phyloP scores from a whole-genome alignment of 768 basidiomycete species.

The Phylloporus sp. region DNA sequence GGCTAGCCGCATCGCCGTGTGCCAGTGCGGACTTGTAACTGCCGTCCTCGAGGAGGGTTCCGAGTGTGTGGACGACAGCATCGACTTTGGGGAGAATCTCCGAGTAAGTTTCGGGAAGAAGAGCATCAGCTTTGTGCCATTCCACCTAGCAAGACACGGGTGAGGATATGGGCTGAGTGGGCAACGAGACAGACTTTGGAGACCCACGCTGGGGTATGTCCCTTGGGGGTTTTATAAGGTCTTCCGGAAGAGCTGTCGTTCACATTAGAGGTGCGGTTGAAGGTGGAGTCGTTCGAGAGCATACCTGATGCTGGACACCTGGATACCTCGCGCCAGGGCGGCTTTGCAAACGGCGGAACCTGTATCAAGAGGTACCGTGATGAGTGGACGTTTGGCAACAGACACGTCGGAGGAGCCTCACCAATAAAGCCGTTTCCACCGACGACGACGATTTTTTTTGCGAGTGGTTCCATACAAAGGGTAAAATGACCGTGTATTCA shows the following conservation, averaged over 20 bases:
- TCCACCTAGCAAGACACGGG: constrained; percentile 55
- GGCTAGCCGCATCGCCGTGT: constrained; percentile 50
- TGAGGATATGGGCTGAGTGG: constrained; percentile 7
- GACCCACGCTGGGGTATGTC: constrained; percentile 86
- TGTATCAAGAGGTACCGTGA: too few species aligned
- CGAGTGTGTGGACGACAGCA: constrained; percentile 91
- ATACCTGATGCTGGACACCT: constrained; percentile 88
- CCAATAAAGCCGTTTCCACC: constrained; percentile 99
- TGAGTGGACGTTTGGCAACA: neutral
- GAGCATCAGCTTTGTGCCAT: constrained; percentile 84
- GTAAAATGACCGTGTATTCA: neutral
- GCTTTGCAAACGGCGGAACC: constrained; percentile 91
- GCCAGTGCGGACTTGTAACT: constrained; percentile 75
- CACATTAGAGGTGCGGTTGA: neutral
- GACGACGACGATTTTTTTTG: constrained; percentile 78
- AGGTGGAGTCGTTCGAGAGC: neutral
- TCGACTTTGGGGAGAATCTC: constrained; percentile 61
- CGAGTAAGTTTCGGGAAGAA: constrained; percentile 69
- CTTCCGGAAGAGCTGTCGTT: constrained; percentile 74
- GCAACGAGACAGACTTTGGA: constrained; percentile 48
- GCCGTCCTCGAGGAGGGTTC: constrained; percentile 78
- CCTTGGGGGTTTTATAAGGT: constrained; percentile 85
- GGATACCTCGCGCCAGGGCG: constrained; percentile 79
- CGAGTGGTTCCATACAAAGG: constrained; percentile 21
- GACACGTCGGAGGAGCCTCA: constrained; percentile 25